Base-by-base conservation (phyloP, 176 grass and related monocot species). In the Oryza glaberrima region DNA sequence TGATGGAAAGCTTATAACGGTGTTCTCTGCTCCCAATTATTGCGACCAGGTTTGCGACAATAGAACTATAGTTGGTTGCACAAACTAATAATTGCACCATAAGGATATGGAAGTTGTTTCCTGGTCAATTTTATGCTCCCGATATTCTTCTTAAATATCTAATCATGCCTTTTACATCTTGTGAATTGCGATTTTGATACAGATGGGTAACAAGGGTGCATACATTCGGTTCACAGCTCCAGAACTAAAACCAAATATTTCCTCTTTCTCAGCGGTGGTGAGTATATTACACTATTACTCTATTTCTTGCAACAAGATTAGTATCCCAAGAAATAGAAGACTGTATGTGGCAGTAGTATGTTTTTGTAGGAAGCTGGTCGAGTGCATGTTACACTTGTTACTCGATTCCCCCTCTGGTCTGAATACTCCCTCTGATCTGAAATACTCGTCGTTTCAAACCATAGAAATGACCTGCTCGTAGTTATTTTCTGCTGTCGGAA, bases 141-240 rank as follows among this genome's bases (percentile, higher is more conserved):
- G 58, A 23, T 23, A 63, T 63, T 63, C 20, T n/a, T 60, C 19
- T 23, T 63, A 63, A 61, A 61, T n/a, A n/a, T n/a, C 56, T 9
- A 22, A 22, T 9, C 56, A 61, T 9, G 56, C 19, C 58, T 23
- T 60, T 5, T 63, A 11, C 58, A n/a, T 22, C 58, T n/a, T 63
- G 20, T 2, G 2, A 63, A 22, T 63, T 10, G 51, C 15, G n/a
- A 70, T 78, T 68, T 70, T 81, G 61, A 75, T 85, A 67, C 90
- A 94, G 94, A 99, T 99, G 92, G 94, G 86, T 48, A 99, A 96
- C 84, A 99, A 94, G 77, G 97, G 97, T 84, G 94, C 97, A 82
- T 94, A 92, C 82, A 92, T 96, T 80, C 90, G 84, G 70, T 94
- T 96, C 22, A 77, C 72, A 26, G 90, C 97, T 77, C 90, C 91